phyloP scores from a whole-genome alignment of 441 rosid genomes.

The Bruguiera hainesii region DNA sequence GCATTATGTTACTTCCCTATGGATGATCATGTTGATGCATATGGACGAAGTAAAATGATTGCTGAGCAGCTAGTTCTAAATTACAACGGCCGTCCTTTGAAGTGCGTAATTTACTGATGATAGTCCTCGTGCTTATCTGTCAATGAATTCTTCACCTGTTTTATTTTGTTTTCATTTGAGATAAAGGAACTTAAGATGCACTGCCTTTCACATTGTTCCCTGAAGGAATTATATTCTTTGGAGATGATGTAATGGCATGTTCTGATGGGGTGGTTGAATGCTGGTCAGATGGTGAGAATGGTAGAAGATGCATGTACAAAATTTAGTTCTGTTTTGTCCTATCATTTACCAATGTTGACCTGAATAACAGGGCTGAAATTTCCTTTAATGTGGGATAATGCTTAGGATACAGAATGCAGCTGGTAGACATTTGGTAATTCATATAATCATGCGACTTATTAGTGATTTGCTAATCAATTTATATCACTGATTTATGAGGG shows the following conservation, averaged over 20 bases:
- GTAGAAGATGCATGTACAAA: too few species aligned
- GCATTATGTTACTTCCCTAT: constrained; percentile 71
- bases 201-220: too few species aligned
- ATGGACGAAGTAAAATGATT: constrained; percentile 75
- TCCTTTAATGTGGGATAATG: not conserved
- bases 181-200: too few species aligned
- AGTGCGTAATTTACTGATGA: constrained; percentile 41
- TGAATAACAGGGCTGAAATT: not conserved
- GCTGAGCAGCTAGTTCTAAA: constrained; percentile 86
- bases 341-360: too few species aligned
- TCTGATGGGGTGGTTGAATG: too few species aligned
- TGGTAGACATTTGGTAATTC: not conserved
- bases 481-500: not conserved
- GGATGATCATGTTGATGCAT: constrained; percentile 73
- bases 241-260: too few species aligned
- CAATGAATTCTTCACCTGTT: not conserved
- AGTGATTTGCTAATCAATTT: not conserved
- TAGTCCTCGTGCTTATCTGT: not conserved
- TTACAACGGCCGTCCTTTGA: constrained; percentile 64
- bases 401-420: not conserved
- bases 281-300: too few species aligned
- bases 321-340: too few species aligned
- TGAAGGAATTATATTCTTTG: too few species aligned
- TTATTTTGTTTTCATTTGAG: not conserved
- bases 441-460: not conserved